These are phyloP conservation scores for Petrea volubilis DNA, from an alignment of 257 asterid species.

Conservation along the genomic window DNA sequence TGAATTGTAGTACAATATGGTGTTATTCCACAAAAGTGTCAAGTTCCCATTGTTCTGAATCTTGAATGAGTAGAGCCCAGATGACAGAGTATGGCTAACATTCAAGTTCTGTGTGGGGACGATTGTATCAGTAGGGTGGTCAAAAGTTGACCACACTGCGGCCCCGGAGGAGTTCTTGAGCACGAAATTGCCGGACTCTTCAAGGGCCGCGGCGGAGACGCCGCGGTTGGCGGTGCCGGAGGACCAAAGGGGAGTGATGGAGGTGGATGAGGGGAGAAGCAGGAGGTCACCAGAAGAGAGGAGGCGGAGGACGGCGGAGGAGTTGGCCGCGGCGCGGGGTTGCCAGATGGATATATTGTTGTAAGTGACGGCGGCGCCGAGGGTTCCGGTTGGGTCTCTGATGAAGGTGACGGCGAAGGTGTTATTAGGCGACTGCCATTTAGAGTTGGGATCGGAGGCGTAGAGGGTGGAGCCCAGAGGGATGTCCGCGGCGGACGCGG, in stretches of 20 bases:
- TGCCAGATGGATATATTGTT: slow-evolving; percentile 40
- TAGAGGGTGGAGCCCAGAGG: slow-evolving; percentile 42
- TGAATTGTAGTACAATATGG: slow-evolving; percentile 58
- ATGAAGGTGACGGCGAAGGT: slow-evolving; percentile 43
- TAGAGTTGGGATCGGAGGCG: slow-evolving; percentile 45
- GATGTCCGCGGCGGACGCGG: slow-evolving; percentile 42
- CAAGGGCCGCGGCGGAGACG: slow-evolving; percentile 42
- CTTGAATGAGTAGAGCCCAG: slow-evolving; percentile 60
- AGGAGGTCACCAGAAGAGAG: slow-evolving; percentile 50
- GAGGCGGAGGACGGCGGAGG: slow-evolving; percentile 49
- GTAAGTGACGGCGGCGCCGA: slow-evolving; percentile 42
- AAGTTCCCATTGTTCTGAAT: slow-evolving; percentile 51
- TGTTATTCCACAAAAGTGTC: slow-evolving; percentile 62
- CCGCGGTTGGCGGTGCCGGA: slow-evolving; percentile 43
- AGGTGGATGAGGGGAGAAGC: slow-evolving; percentile 45
- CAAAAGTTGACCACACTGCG: slow-evolving; percentile 69
- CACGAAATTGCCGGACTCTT: slow-evolving; percentile 47
- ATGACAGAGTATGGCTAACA: slow-evolving; percentile 31
- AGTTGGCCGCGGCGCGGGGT: slow-evolving; percentile 29
- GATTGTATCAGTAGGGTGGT: slow-evolving; percentile 67
- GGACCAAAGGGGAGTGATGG: slow-evolving; percentile 50
- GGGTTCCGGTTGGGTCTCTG: slow-evolving; percentile 32
- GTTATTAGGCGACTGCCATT: slow-evolving; percentile 40
- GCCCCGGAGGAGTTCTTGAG: slow-evolving; percentile 57
- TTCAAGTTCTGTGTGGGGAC: slow-evolving; percentile 61